Percentiles rank a stretch among this genome's conserved stretches.
These are phyloP conservation scores for Diaporthe citrichinensis DNA, from an alignment of 2,329 filamentous ascomycete genomes.

Conservation along the genomic window DNA sequence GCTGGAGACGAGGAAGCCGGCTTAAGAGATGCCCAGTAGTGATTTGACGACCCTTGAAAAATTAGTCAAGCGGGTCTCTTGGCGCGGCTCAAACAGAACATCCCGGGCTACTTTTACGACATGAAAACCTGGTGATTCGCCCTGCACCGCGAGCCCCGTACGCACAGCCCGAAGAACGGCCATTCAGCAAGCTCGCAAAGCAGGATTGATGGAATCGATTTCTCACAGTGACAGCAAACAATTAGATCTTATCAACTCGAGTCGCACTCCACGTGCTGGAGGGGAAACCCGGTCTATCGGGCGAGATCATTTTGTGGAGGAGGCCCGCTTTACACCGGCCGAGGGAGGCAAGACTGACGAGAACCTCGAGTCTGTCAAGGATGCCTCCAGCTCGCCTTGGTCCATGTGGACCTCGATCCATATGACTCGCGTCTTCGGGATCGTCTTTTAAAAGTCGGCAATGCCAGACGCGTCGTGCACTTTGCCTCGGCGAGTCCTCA, in stretches of 20 bases:
- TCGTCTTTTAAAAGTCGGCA: slow-evolving; percentile 24
- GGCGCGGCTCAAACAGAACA: slow-evolving; percentile 27
- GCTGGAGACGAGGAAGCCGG: slow-evolving; percentile 8
- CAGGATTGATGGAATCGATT: slow-evolving; percentile 10
- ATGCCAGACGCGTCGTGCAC: slow-evolving; percentile 7
- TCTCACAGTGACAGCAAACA: slow-evolving; percentile 28
- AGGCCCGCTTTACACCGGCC: slow-evolving; percentile 16
- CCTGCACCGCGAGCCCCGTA: slow-evolving; percentile 16
- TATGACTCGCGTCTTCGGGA: slow-evolving; percentile 24
- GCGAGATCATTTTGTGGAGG: slow-evolving; percentile 28
- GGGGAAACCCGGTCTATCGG: slow-evolving; percentile 20
- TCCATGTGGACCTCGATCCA: slow-evolving; percentile 23
- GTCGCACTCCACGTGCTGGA: slow-evolving; percentile 15
- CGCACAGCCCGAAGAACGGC: slow-evolving; percentile 21
- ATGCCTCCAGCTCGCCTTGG: slow-evolving; percentile 17
- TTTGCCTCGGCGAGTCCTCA: slow-evolving; percentile 10
- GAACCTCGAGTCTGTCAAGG: slow-evolving; percentile 5
- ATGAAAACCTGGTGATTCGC: slow-evolving; percentile 29
- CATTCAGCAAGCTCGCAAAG: background rate
- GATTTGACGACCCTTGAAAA: slow-evolving; percentile 26
- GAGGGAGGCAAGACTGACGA: slow-evolving; percentile 23
- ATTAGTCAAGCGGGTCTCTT: slow-evolving; percentile 32
- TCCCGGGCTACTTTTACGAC: slow-evolving; percentile 29
- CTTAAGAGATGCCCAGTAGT: background rate
- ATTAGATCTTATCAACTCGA: slow-evolving; percentile 17